Evolutionary conservation across 768 basidiomycete genomes (phyloP).

Genomic region (Lepiota venenata): DNA sequence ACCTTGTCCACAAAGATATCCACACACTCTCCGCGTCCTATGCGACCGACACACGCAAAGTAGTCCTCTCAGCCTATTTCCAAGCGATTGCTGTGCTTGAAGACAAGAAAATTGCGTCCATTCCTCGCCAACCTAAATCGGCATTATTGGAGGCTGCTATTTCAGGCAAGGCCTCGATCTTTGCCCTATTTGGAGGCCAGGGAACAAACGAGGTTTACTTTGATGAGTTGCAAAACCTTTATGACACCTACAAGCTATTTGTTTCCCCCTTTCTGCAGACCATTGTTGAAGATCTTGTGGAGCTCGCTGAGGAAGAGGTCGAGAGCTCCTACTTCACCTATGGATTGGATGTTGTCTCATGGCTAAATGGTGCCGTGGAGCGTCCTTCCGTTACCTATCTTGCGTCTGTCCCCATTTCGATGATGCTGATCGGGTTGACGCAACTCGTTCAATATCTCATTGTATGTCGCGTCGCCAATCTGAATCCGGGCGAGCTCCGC

Average conservation of each 20-base stretch:
- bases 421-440: constrained; percentile 94
- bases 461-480: constrained; percentile 67
- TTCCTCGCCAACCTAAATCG: constrained; percentile 60
- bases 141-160: constrained; percentile 65
- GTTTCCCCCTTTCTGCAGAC: constrained; percentile 66
- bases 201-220: constrained; percentile 99
- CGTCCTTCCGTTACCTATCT: constrained; percentile 85
- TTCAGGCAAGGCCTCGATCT: constrained; percentile 69
- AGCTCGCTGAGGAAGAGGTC: constrained; percentile 61
- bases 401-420: constrained; percentile 89
- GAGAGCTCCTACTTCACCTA: constrained; percentile 67
- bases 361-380: constrained; percentile 70
- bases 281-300: constrained; percentile 62
- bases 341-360: constrained; percentile 79
- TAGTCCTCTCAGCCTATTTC: constrained; percentile 79
- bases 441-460: constrained; percentile 93
- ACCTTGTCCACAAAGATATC: constrained; percentile 71
- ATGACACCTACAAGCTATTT: constrained; percentile 89
- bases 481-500: constrained; percentile 80
- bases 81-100: constrained; percentile 68
- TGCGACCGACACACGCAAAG: constrained; percentile 72
- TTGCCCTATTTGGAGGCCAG: constrained; percentile 96
- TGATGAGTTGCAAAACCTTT: constrained; percentile 89
- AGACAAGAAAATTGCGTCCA: constrained; percentile 45
- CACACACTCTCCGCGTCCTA: constrained; percentile 78